Conservation (phyloP, 441 rosid species). For the Syzygium malaccense region DNA sequence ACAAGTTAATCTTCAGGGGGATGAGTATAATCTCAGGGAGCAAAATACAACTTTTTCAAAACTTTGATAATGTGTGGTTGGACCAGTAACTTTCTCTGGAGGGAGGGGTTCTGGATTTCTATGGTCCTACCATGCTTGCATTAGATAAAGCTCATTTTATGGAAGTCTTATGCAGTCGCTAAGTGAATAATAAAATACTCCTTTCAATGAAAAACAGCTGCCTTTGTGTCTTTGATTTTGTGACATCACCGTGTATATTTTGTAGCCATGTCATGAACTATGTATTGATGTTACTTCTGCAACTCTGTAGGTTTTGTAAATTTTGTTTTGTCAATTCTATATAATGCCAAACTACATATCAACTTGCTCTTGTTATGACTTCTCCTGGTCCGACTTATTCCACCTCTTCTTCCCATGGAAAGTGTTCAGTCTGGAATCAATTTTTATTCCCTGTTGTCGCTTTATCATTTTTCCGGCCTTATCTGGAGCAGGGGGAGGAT, state of each 20-base stretch:
- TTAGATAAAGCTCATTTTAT: not conserved
- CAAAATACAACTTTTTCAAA: not conserved
- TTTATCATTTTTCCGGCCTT: not conserved
- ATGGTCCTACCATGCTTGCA: not conserved
- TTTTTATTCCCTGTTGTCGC: not conserved
- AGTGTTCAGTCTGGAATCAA: not conserved
- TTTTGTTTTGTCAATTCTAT: not conserved
- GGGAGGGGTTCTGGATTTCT: not conserved
- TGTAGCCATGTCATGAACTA: not conserved
- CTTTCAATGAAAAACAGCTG: not conserved
- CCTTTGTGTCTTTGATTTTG: not conserved
- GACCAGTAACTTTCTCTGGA: not conserved
- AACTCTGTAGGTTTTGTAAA: not conserved
- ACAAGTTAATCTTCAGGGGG: not conserved
- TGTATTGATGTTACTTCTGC: not conserved
- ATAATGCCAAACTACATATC: not conserved
- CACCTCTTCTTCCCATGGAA: not conserved
- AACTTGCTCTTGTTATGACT: not conserved
- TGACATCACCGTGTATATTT: not conserved
- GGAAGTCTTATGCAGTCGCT: not conserved
- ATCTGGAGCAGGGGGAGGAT: conserved; percentile 64
- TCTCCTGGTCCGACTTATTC: not conserved
- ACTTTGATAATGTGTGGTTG: not conserved
- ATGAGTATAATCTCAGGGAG: not conserved
- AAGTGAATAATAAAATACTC: not conserved